Conservation (phyloP, 306 rosid genomes). For the Comarum palustre region DNA sequence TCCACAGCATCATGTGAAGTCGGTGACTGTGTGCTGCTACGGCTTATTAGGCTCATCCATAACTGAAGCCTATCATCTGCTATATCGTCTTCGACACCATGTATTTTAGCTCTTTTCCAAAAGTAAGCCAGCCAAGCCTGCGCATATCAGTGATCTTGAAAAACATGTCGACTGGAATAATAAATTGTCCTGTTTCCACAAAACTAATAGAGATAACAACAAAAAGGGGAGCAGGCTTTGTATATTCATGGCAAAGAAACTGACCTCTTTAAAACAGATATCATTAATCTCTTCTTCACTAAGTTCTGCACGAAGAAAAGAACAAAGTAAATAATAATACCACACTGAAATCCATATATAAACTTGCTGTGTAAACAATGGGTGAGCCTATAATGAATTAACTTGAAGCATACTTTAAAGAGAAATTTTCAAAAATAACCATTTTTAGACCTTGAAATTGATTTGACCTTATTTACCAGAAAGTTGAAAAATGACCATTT, state of each 20-base stretch:
- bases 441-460: too few relatives aligned
- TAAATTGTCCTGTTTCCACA: neutral
- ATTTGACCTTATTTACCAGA: too few relatives aligned
- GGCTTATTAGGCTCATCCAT: slow-evolving; percentile 59
- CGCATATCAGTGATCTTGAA: slow-evolving; percentile 9
- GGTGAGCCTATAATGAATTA: neutral
- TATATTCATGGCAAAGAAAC: slow-evolving; percentile 24
- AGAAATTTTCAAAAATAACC: too few relatives aligned
- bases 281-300: slow-evolving; percentile 89
- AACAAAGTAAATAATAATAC: slow-evolving; percentile 13
- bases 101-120: slow-evolving; percentile 91
- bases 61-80: slow-evolving; percentile 83
- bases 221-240: slow-evolving; percentile 6
- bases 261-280: slow-evolving; percentile 84
- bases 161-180: neutral
- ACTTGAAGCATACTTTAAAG: neutral
- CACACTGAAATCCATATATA: slow-evolving; percentile 11
- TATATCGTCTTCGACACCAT: slow-evolving; percentile 86
- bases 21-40: slow-evolving; percentile 53
- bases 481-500: too few relatives aligned
- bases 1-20: slow-evolving; percentile 97
- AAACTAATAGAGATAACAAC: neutral
- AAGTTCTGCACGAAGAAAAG: slow-evolving; percentile 62
- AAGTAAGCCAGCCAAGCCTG: slow-evolving; percentile 91
- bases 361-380: slow-evolving; percentile 16